These are phyloP conservation scores for Monilinia aucupariae DNA, from an alignment of 2,329 filamentous ascomycete genomes.

Conservation along the genomic window DNA sequence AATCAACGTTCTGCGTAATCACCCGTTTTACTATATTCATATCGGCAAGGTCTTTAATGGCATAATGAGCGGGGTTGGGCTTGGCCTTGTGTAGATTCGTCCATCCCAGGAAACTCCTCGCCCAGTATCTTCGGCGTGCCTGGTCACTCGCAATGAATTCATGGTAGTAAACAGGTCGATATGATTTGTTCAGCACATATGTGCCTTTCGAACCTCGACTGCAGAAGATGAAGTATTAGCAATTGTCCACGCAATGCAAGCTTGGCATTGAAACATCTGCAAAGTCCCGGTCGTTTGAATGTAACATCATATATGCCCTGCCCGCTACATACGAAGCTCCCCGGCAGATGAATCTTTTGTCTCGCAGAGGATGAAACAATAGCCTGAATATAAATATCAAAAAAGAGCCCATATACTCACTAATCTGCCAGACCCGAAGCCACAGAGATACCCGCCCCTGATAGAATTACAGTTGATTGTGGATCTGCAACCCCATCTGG, in stretches of 20 bases:
- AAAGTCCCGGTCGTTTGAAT: neutral
- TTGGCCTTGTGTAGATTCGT: slow-evolving; percentile 69
- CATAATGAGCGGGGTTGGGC: slow-evolving; percentile 75
- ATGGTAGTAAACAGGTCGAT: slow-evolving; percentile 86
- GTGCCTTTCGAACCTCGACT: slow-evolving; percentile 69
- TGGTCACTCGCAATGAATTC: slow-evolving; percentile 65
- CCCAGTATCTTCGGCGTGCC: slow-evolving; percentile 90
- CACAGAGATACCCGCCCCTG: slow-evolving; percentile 89
- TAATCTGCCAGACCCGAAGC: slow-evolving; percentile 93
- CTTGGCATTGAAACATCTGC: slow-evolving; percentile 5
- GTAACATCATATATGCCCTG: neutral
- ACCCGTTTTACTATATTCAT: slow-evolving; percentile 70
- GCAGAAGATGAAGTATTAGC: slow-evolving; percentile 2
- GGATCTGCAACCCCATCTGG: slow-evolving; percentile 38
- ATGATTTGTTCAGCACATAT: slow-evolving; percentile 85
- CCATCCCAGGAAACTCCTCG: slow-evolving; percentile 90
- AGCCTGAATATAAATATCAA: neutral
- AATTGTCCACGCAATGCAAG: neutral
- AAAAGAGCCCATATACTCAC: slow-evolving; percentile 40
- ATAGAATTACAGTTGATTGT: slow-evolving; percentile 54
- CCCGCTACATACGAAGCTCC: neutral
- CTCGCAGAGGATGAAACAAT: slow-evolving; percentile 1
- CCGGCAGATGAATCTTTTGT: neutral
- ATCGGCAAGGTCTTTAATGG: slow-evolving; percentile 64
- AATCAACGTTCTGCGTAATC: slow-evolving; percentile 96